A percentile compares a stretch with the other conserved stretches of the same genome.
Evolutionary conservation across 129 eudicot species (phyloP).

Genomic region (Flaveria brownii): DNA sequence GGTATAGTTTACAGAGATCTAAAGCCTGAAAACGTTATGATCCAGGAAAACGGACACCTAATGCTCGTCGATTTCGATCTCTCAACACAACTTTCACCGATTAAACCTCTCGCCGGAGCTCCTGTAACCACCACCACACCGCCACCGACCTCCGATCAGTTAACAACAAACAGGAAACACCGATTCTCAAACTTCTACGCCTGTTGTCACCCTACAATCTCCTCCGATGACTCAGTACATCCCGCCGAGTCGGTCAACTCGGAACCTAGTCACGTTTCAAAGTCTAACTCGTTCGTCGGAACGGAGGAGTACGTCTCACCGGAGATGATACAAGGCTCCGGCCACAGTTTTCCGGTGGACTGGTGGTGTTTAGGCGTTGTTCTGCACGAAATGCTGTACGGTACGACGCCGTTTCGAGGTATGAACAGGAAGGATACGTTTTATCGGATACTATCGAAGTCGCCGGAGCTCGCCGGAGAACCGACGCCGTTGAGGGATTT

Average conservation of each 20-base stretch:
- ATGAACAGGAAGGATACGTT: constrained; percentile 78
- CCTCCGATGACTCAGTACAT: constrained; percentile 48
- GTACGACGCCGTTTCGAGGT: constrained; percentile 86
- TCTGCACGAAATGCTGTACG: constrained; percentile 79
- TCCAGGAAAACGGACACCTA: constrained; percentile 81
- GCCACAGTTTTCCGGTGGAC: constrained; percentile 83
- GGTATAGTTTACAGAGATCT: constrained; percentile 92
- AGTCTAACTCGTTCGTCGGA: constrained; percentile 90
- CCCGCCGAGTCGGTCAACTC: constrained; percentile 33
- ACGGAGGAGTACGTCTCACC: constrained; percentile 97
- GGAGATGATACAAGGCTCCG: constrained; percentile 75
- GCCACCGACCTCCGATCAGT: constrained; percentile 6
- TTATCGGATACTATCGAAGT: constrained; percentile 55
- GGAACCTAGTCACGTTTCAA: constrained; percentile 32
- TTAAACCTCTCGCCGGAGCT: constrained; percentile 36
- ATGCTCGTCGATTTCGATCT: constrained; percentile 95
- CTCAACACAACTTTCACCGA: constrained; percentile 64
- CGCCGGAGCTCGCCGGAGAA: constrained; percentile 71
- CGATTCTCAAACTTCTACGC: constrained; percentile 13
- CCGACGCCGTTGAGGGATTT: constrained; percentile 77
- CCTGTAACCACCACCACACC: constrained; percentile 7
- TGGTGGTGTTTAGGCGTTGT: constrained; percentile 91
- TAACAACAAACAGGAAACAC: constrained; percentile 33
- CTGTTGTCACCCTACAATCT: constrained; percentile 42
- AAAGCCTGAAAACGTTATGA: constrained; percentile 84